These are phyloP conservation scores for Apiospora marii DNA, from an alignment of 2,329 filamentous ascomycete genomes.

Conservation along the genomic window DNA sequence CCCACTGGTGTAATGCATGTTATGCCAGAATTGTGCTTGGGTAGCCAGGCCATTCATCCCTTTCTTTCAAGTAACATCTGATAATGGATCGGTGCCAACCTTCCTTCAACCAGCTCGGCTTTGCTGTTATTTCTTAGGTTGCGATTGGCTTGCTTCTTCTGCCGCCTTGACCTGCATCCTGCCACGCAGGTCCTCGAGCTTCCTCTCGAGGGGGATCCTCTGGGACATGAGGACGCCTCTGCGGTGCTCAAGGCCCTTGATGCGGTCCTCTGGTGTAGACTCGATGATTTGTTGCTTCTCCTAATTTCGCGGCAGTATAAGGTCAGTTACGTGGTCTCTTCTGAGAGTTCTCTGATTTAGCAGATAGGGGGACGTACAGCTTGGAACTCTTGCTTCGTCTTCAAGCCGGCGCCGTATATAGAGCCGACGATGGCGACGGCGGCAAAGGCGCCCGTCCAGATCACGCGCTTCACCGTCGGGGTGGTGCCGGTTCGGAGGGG, in stretches of 20 bases:
- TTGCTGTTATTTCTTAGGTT: not conserved
- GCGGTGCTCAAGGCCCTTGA: slow-evolving; percentile 53
- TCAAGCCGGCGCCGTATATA: slow-evolving; percentile 58
- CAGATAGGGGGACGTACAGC: no score
- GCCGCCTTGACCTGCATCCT: slow-evolving; percentile 48
- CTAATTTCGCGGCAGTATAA: slow-evolving; percentile 30
- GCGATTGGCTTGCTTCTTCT: slow-evolving; percentile 31
- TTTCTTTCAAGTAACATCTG: not conserved
- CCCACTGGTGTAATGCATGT: not conserved
- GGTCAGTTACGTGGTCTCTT: not conserved
- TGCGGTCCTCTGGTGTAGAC: slow-evolving; percentile 52
- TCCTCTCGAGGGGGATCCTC: slow-evolving; percentile 50
- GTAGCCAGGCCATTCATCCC: no score
- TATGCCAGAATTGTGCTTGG: not conserved
- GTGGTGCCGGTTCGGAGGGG: slow-evolving; percentile 22
- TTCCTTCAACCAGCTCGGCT: not conserved
- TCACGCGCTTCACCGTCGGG: slow-evolving; percentile 34
- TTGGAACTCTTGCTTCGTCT: slow-evolving; percentile 55
- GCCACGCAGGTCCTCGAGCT: slow-evolving; percentile 50
- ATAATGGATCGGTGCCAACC: not conserved
- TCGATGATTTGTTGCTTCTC: slow-evolving; percentile 47
- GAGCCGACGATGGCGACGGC: slow-evolving; percentile 56
- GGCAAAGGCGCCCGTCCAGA: slow-evolving; percentile 53
- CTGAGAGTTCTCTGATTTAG: no score
- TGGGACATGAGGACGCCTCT: slow-evolving; percentile 49